A percentile compares a stretch with the other conserved stretches of the same genome.
Evolutionary conservation across 225 moss, liverwort and hornwort genomes (phyloP).

Genomic region (Marchantia polymorpha): DNA sequence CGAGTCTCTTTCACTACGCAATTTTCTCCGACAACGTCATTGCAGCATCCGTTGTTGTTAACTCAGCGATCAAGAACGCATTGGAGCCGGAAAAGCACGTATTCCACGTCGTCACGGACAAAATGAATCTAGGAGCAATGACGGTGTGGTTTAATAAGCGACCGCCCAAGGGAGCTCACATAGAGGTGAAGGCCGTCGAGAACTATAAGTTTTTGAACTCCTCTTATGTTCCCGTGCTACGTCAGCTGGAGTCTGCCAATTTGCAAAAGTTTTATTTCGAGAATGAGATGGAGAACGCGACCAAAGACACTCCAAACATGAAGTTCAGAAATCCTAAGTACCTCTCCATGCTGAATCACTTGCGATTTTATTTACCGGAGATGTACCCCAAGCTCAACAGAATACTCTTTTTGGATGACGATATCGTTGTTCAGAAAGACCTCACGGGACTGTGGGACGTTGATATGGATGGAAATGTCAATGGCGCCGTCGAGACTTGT

Average conservation of each 20-base stretch:
- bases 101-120: constrained; percentile 80
- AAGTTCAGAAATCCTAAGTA: constrained; percentile 91
- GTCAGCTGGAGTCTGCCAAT: constrained; percentile 75
- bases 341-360: constrained; percentile 80
- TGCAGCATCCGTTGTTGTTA: constrained; percentile 80
- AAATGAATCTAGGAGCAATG: constrained; percentile 79
- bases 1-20: constrained; percentile 70
- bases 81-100: constrained; percentile 73
- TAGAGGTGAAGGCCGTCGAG: constrained; percentile 79
- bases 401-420: constrained; percentile 80
- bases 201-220: constrained; percentile 77
- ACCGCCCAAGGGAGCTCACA: constrained; percentile 51
- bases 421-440: constrained; percentile 70
- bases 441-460: constrained; percentile 68
- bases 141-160: constrained; percentile 68
- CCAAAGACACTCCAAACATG: constrained; percentile 53
- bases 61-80: constrained; percentile 69
- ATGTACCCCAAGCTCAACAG: constrained; percentile 70
- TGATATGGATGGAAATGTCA: constrained; percentile 70
- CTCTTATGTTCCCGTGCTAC: constrained; percentile 72
- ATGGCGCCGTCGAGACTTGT: constrained; percentile 88
- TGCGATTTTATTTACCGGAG: constrained; percentile 80
- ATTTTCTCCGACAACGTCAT: constrained; percentile 90
- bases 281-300: constrained; percentile 51
- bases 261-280: constrained; percentile 72